Base-by-base conservation (phyloP, 768 basidiomycete genomes). In the Panaeolus papilionaceus region DNA sequence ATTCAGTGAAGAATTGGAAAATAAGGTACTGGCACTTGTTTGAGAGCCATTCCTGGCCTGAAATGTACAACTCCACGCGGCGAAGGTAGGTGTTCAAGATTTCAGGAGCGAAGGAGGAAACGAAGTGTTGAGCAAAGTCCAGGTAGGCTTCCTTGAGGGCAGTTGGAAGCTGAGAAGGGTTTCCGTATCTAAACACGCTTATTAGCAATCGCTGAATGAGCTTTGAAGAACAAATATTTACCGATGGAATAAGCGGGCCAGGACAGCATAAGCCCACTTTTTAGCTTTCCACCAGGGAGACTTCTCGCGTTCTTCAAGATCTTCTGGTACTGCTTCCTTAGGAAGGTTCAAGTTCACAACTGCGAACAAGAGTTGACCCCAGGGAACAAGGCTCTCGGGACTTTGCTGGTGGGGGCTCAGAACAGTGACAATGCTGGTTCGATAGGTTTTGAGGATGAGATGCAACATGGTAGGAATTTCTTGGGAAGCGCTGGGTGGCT, bases 231-330 rank as follows among this genome's bases (percentile, higher is more conserved):
- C 62, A 40, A 47, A 14, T 62, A 63, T 75, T 6, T 65, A 90
- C 86, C 91, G 85, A 73, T 92, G 91, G 84, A 95, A 95, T 16
- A 95, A 80, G 26, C 89, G 83, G 40, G 92, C 92, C 8, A 97
- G 81, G 42, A 88, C 88, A n/a, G 85, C 87, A 74, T 91, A 95
- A 0, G 95, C 93, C 95, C 95, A 96, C 75, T 97, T 97, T 81
- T 96, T 96, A 9, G 91, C 86, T 75, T 90, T 91, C 92, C 94
- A 94, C 95, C 95, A 97, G 72, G 93, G 92, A 58, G 83, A 87
- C 61, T 83, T 84, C 79, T 95, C 93, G 40, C 92, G 82, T 16
- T 92, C 91, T 5, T 94, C 92, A 68, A 89, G 86, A 66, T 92
- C 88, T 37, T 84, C 87, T 1, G 92, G 90, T 0, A 94, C 85